Conservation (phyloP, 2,329 filamentous ascomycete species). For the Corynespora cassiicola region DNA sequence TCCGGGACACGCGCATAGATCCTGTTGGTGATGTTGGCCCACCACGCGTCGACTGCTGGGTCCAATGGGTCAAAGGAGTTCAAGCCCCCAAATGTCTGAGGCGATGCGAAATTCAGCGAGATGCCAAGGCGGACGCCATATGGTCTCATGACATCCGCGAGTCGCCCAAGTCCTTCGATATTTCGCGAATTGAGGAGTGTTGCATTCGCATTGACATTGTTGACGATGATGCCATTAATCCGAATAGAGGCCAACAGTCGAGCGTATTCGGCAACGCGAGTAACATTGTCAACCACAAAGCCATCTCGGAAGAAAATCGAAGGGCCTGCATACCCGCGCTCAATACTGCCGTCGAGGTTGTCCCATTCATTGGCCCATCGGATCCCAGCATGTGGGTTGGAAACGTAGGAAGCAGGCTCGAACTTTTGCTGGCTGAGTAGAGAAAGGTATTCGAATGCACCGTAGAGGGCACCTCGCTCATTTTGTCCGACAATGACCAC, state of each 20-base stretch:
- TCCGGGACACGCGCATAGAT: conserved; percentile 70
- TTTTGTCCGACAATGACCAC: conserved; percentile 70
- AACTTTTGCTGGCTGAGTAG: conserved; percentile 67
- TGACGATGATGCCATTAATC: conserved; percentile 71
- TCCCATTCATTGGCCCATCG: conserved; percentile 79
- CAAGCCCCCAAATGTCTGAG: conserved; percentile 61
- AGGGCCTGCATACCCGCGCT: conserved; percentile 70
- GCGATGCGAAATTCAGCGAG: conserved; percentile 73
- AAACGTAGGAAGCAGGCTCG: conserved; percentile 54
- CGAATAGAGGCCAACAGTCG: conserved; percentile 71
- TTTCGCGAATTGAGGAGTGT: conserved; percentile 63
- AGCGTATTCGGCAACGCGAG: conserved; percentile 67
- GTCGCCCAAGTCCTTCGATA: conserved; percentile 65
- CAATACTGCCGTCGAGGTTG: conserved; percentile 71
- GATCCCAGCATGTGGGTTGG: conserved; percentile 66
- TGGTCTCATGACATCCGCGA: conserved; percentile 71
- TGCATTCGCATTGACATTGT: conserved; percentile 75
- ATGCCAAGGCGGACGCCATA: conserved; percentile 71
- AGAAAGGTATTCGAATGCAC: conserved; percentile 72
- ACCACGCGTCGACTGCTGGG: conserved; percentile 65
- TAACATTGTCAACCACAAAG: conserved; percentile 63
- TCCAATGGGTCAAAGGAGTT: conserved; percentile 71
- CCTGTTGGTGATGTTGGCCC: conserved; percentile 64
- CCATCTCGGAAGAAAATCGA: conserved; percentile 73
- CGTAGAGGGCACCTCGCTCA: conserved; percentile 72